Conservation (phyloP, 1,139 yeast genomes). For the Diutina siamensis region DNA sequence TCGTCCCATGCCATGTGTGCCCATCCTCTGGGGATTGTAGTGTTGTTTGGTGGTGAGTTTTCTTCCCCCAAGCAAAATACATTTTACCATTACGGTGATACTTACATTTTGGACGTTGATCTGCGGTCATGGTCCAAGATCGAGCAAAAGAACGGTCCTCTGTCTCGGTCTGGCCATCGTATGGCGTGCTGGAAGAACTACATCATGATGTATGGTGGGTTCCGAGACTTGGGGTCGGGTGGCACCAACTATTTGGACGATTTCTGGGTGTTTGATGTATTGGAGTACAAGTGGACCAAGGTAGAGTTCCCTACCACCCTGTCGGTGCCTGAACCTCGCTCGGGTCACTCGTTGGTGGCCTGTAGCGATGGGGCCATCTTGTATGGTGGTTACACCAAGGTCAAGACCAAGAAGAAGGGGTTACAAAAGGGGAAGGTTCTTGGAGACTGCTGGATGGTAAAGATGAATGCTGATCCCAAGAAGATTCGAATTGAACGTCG, state of each 20-base stretch:
- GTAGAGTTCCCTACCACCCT: slow-evolving; percentile 79
- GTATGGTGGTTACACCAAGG: slow-evolving; percentile 92
- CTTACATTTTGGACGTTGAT: slow-evolving; percentile 82
- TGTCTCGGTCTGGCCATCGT: slow-evolving; percentile 87
- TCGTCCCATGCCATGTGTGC: slow-evolving; percentile 92
- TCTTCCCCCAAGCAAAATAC: slow-evolving; percentile 94
- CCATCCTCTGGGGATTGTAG: slow-evolving; percentile 78
- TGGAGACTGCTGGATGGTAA: slow-evolving; percentile 76
- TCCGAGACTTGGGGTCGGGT: slow-evolving; percentile 75
- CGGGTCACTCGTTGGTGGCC: slow-evolving; percentile 86
- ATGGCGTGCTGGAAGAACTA: slow-evolving; percentile 87
- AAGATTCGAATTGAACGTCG: slow-evolving; percentile 81
- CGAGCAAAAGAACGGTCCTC: slow-evolving; percentile 66
- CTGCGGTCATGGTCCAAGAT: slow-evolving; percentile 85
- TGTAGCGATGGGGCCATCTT: slow-evolving; percentile 74
- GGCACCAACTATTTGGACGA: slow-evolving; percentile 70
- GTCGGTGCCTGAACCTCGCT: slow-evolving; percentile 77
- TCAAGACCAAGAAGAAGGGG: slow-evolving; percentile 73
- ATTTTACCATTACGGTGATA: slow-evolving; percentile 92
- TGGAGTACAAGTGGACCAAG: slow-evolving; percentile 83
- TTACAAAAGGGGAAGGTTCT: slow-evolving; percentile 88
- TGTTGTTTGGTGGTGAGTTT: slow-evolving; percentile 94
- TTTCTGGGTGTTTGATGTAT: slow-evolving; percentile 86
- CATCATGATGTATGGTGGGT: slow-evolving; percentile 81
- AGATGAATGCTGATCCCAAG: slow-evolving; percentile 79